Percentiles rank a stretch among this genome's conserved stretches.
Conservation (phyloP, 2,329 filamentous ascomycete genomes). For the Arthrocladium fulminans region DNA sequence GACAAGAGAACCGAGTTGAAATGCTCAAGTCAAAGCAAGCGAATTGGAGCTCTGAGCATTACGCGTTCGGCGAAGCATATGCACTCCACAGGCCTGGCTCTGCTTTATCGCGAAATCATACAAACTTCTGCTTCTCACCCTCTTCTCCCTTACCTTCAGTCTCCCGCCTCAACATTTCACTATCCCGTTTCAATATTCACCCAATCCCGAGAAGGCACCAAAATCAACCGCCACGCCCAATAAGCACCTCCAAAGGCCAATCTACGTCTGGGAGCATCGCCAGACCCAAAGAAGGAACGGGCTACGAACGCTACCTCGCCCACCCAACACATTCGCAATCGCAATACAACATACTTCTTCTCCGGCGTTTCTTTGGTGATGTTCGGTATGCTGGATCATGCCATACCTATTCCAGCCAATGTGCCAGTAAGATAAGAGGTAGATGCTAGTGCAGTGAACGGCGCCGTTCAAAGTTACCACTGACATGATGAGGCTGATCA, state of each 20-base stretch:
- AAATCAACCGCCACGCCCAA: neutral
- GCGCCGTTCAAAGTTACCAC: constrained; percentile 44
- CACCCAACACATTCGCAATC: neutral
- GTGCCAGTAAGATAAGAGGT: constrained; percentile 28
- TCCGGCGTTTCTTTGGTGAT: neutral
- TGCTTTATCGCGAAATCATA: no score
- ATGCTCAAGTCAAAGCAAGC: no score
- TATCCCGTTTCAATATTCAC: neutral
- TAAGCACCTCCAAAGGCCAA: neutral
- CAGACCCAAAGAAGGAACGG: neutral
- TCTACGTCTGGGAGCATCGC: neutral
- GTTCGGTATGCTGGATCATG: neutral
- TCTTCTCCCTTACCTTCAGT: neutral
- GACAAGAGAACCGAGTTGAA: no score
- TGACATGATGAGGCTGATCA: constrained; percentile 46
- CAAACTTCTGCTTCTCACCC: neutral
- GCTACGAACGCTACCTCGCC: neutral
- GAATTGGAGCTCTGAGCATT: no score
- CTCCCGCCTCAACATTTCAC: neutral
- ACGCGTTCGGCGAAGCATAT: no score
- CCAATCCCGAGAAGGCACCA: neutral
- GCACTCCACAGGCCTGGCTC: no score
- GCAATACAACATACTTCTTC: constrained; percentile 3
- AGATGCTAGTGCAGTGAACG: constrained; percentile 47
- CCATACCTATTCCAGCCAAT: neutral